phyloP scores from a whole-genome alignment of 306 rosid genomes.

The Castanopsis chinensis region DNA sequence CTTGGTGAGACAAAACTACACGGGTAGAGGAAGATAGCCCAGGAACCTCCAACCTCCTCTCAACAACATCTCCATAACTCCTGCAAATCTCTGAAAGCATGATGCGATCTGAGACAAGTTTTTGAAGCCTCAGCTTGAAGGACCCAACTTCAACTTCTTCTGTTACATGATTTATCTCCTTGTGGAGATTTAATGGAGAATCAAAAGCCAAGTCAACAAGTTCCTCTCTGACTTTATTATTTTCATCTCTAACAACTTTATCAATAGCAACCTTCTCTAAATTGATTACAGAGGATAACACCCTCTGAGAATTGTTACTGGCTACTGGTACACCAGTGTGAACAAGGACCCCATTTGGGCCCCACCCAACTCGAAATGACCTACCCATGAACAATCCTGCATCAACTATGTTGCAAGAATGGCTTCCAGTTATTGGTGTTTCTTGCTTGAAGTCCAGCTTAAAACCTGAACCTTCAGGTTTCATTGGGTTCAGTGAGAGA shows the following conservation, averaged over 20 bases:
- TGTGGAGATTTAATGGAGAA: slow-evolving; percentile 74
- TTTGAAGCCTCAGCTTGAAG: slow-evolving; percentile 69
- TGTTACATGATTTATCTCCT: slow-evolving; percentile 57
- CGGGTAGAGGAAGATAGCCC: slow-evolving; percentile 63
- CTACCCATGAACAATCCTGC: slow-evolving; percentile 96
- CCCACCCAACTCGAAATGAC: slow-evolving; percentile 98
- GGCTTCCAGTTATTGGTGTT: slow-evolving; percentile 59
- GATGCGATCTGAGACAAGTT: slow-evolving; percentile 57
- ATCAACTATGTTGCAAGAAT: slow-evolving; percentile 77
- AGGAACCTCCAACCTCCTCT: slow-evolving; percentile 73
- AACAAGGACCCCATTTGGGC: slow-evolving; percentile 89
- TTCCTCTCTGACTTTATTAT: slow-evolving; percentile 64
- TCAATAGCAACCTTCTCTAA: slow-evolving; percentile 89
- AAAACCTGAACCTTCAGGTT: slow-evolving; percentile 85
- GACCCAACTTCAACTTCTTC: slow-evolving; percentile 68
- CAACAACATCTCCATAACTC: slow-evolving; percentile 71
- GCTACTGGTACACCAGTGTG: slow-evolving; percentile 76
- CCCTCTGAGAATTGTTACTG: slow-evolving; percentile 41
- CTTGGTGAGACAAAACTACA: slow-evolving; percentile 73
- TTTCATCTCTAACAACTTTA: slow-evolving; percentile 83
- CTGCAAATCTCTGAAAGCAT: slow-evolving; percentile 71
- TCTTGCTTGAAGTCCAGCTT: slow-evolving; percentile 67
- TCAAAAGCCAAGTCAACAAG: slow-evolving; percentile 65
- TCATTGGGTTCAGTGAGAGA: slow-evolving; percentile 47
- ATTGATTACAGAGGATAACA: slow-evolving; percentile 72